A percentile compares a stretch with the other conserved stretches of the same genome.
Evolutionary conservation across 2,329 filamentous ascomycete species (phyloP).

Genomic region (Trichophyton mentagrophytes): DNA sequence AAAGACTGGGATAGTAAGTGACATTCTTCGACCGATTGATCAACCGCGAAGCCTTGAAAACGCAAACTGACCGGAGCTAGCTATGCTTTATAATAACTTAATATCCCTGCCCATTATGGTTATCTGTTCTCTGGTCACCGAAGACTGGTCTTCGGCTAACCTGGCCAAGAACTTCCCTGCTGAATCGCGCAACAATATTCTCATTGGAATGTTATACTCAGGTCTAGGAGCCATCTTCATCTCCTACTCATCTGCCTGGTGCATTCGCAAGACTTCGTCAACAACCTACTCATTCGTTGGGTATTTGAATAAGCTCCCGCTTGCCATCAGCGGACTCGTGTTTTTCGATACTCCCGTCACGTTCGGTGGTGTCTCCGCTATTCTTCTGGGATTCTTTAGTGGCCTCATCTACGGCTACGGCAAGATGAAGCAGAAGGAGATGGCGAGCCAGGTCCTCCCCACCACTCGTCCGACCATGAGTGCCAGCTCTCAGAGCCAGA

Average conservation of each 20-base stretch:
- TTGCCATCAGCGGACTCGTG: slow-evolving; percentile 77
- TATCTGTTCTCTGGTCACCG: slow-evolving; percentile 63
- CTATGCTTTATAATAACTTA: slow-evolving; percentile 99
- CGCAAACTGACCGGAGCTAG: slow-evolving; percentile 38
- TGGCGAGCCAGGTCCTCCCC: slow-evolving; percentile 55
- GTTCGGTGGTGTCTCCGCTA: slow-evolving; percentile 80
- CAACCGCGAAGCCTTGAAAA: neutral
- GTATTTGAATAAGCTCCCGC: slow-evolving; percentile 91
- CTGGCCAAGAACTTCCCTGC: slow-evolving; percentile 73
- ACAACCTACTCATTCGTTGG: slow-evolving; percentile 99
- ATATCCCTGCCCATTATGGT: slow-evolving; percentile 88
- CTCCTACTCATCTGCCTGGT: slow-evolving; percentile 97
- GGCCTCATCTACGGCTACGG: slow-evolving; percentile 81
- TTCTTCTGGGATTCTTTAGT: slow-evolving; percentile 78
- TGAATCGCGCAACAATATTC: slow-evolving; percentile 61
- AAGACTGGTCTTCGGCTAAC: slow-evolving; percentile 86
- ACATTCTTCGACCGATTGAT: neutral
- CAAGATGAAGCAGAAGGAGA: slow-evolving; percentile 65
- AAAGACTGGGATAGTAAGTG: slow-evolving; percentile 97
- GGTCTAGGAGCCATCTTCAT: slow-evolving; percentile 91
- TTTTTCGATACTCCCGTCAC: slow-evolving; percentile 95
- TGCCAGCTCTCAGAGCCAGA: slow-evolving; percentile 79
- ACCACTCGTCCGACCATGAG: slow-evolving; percentile 60
- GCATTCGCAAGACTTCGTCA: slow-evolving; percentile 88
- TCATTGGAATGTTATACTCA: slow-evolving; percentile 84